Base-by-base conservation (phyloP, 169 alveolate genomes). In the Blepharisma undulans region DNA sequence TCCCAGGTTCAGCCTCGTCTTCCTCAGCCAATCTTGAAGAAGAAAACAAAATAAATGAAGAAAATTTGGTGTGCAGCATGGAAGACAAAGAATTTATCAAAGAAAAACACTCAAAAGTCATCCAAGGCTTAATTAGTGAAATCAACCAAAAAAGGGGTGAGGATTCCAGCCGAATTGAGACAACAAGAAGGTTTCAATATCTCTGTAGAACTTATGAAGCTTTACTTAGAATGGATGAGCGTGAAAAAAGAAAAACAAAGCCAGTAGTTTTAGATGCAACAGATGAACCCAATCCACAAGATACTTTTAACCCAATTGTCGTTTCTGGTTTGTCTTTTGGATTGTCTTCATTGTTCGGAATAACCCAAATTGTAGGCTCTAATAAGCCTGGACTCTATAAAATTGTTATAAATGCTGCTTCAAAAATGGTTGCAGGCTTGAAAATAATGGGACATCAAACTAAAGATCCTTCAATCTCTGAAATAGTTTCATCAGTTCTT, bases 161-260 rank as follows among this genome's bases (percentile, higher is more conserved):
- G n/a, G n/a, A n/a, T n/a, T n/a, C n/a, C n/a, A n/a, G n/a, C n/a
- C n/a, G n/a, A n/a, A n/a, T n/a, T 19, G 90, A 85, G 71, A 59
- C 19, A 6, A 85, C 82, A 4, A 66, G 18, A 29, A 48, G 85
- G 7, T 84, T 85, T 30, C 48, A 72, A 71, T 85, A 48, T 5
- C n/a, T 85, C 16, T 48, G 90, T 48, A 25, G 82, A 21, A 71
- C 71, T 25, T 72, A 27, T 85, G 90, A 85, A 85, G 90, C 90
- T 33, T 6, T 85, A 21, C 34, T 85, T 18, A 59, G 90, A 85
- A 25, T 27, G 25, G 90, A 85, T 22, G 82, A 85, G 29, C 27
- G 34, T 16, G 22, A 30, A 25, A 66, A 48, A 22, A 78, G 32
- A 30, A n/a, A 30, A 25, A 5, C 85, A 19, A 78, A 22, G 25